These are phyloP conservation scores for Pilasporangium apinafurcum DNA, from an alignment of 352 stramenopile genomes.

Conservation along the genomic window DNA sequence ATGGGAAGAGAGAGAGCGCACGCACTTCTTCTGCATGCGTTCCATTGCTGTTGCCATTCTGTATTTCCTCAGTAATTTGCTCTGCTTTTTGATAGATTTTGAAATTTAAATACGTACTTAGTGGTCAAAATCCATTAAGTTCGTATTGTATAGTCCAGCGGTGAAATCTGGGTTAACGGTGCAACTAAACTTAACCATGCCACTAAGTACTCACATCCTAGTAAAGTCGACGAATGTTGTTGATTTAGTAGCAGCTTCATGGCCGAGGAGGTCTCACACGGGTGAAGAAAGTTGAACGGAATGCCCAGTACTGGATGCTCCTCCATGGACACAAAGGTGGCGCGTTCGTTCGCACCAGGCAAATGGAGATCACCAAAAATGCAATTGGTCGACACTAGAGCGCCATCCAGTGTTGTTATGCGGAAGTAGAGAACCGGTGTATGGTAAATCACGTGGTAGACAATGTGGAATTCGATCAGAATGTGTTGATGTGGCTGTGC, in stretches of 20 bases:
- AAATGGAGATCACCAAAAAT: conserved; percentile 21
- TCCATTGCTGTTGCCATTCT: no score
- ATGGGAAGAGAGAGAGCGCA: no score
- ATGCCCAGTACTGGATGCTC: conserved; percentile 60
- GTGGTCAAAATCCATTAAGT: conserved; percentile 1
- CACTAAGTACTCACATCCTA: conserved; percentile 29
- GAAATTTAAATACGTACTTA: conserved; percentile 10
- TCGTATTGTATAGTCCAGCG: conserved; percentile 22
- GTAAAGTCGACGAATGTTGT: no score
- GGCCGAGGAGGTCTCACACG: conserved; percentile 62
- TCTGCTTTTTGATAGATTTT: background rate
- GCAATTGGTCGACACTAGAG: conserved; percentile 10
- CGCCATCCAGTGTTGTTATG: conserved; percentile 25
- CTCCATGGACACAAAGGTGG: conserved; percentile 51
- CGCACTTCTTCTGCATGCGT: no score
- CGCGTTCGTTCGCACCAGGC: conserved; percentile 20
- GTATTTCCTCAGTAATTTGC: no score
- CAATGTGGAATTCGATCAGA: conserved; percentile 77
- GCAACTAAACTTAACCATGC: conserved; percentile 77
- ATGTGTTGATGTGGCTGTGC: conserved; percentile 14
- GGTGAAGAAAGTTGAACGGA: conserved; percentile 71
- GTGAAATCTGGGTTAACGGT: conserved; percentile 47
- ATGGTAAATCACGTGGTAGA: conserved; percentile 73
- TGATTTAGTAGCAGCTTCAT: conserved; percentile 53
- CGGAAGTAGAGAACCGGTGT: conserved; percentile 74